Evolutionary conservation across 2,329 filamentous ascomycete genomes (phyloP).

Genomic region (Xylaria sp.): DNA sequence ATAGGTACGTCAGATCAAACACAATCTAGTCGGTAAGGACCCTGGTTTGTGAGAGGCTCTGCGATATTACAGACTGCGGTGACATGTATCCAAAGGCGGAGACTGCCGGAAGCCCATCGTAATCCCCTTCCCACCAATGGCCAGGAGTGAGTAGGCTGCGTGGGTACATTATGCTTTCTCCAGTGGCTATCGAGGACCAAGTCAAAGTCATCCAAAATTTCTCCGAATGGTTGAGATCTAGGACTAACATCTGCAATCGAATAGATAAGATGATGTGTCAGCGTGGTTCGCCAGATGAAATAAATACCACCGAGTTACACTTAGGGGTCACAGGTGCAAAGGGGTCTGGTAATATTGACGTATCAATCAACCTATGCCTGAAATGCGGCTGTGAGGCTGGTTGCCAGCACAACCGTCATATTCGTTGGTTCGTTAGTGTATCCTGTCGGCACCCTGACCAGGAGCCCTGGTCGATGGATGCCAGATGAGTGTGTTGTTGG

Average conservation of each 20-base stretch:
- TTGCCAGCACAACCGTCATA: not conserved
- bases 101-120: not conserved
- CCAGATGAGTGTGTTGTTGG: slow-evolving; percentile 20
- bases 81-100: slow-evolving; percentile 4
- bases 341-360: not conserved
- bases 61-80: not conserved
- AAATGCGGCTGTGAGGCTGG: not conserved
- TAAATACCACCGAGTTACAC: slow-evolving; percentile 1
- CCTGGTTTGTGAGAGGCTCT: not conserved
- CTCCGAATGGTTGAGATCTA: slow-evolving; percentile 20
- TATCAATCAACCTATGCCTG: not conserved
- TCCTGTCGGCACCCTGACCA: not conserved
- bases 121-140: slow-evolving; percentile 17
- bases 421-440: not conserved
- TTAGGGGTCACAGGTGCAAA: slow-evolving; percentile 11
- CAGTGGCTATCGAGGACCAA: slow-evolving; percentile 11
- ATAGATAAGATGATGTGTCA: slow-evolving; percentile 6
- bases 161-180: slow-evolving; percentile 1
- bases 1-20: not conserved
- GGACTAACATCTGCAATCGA: slow-evolving; percentile 11
- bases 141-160: not conserved
- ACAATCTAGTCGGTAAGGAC: not conserved
- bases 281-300: slow-evolving; percentile 13
- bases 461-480: slow-evolving; percentile 13
- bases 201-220: slow-evolving; percentile 20